These are phyloP conservation scores for Aspergillus wentii DNA, from an alignment of 495 filamentous ascomycete species.

Conservation along the genomic window DNA sequence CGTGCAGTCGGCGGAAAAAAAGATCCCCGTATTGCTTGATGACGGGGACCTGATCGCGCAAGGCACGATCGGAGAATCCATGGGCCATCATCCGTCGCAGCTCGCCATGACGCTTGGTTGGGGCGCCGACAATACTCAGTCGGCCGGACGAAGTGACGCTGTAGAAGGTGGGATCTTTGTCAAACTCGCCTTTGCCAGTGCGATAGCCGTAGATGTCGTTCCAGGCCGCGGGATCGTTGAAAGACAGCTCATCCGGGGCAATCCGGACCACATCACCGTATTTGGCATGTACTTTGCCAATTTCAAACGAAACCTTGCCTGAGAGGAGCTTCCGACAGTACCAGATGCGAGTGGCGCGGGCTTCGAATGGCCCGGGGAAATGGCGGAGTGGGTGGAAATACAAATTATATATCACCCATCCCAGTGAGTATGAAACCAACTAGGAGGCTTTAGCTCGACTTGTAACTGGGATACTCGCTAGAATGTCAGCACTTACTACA, in stretches of 20 bases:
- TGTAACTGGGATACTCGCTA: too few species aligned
- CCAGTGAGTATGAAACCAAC: too few species aligned
- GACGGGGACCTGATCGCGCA: constrained; percentile 12
- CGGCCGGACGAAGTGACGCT: background rate
- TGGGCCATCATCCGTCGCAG: constrained; percentile 4
- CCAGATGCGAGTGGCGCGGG: background rate
- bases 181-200: background rate
- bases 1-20: background rate
- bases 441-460: too few species aligned
- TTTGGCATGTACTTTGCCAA: constrained; percentile 20
- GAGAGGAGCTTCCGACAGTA: background rate
- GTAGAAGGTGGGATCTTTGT: background rate
- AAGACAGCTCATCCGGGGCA: constrained; percentile 31
- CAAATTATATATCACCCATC: background rate
- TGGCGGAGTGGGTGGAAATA: background rate
- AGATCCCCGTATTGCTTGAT: constrained; percentile 4
- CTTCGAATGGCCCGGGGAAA: background rate
- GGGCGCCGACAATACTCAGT: background rate
- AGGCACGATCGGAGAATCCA: constrained; percentile 18
- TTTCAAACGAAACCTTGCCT: background rate
- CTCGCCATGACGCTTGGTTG: background rate
- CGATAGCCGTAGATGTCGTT: constrained; percentile 23
- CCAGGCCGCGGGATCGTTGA: constrained; percentile 18
- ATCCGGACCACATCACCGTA: constrained; percentile 35
- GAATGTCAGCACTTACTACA: too few species aligned